Percentiles rank a stretch among this genome's conserved stretches.
These are phyloP conservation scores for Chaetoceros tenuissimus DNA, from an alignment of 108 stramenopile genomes.

Conservation along the genomic window DNA sequence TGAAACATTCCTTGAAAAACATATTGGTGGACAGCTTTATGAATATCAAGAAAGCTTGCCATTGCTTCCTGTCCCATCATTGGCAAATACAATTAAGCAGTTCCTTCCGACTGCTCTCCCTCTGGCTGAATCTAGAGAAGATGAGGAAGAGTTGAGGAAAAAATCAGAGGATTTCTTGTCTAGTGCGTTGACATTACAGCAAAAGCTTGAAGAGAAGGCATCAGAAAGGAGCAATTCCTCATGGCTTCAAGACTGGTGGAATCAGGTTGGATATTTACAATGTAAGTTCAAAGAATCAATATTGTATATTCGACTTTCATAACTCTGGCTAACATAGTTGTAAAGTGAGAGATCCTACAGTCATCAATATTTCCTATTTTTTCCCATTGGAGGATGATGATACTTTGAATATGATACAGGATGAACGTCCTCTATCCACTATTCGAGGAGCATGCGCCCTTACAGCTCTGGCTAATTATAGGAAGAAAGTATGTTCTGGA, in stretches of 20 bases:
- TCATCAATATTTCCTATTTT: slow-evolving; percentile 57
- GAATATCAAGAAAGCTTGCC: slow-evolving; percentile 36
- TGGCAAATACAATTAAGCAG: slow-evolving; percentile 38
- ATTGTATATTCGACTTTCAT: neutral
- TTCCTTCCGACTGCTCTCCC: slow-evolving; percentile 43
- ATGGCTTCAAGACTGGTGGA: slow-evolving; percentile 68
- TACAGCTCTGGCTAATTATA: slow-evolving; percentile 16
- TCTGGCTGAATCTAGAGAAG: slow-evolving; percentile 19
- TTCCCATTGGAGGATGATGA: slow-evolving; percentile 44
- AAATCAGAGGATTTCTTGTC: slow-evolving; percentile 28
- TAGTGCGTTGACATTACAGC: slow-evolving; percentile 31
- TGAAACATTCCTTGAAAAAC: slow-evolving; percentile 38
- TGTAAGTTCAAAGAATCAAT: neutral
- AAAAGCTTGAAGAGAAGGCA: slow-evolving; percentile 25
- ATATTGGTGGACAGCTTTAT: slow-evolving; percentile 41
- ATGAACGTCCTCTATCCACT: slow-evolving; percentile 4
- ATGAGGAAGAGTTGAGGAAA: slow-evolving; percentile 13
- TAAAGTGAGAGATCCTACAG: slow-evolving; percentile 53
- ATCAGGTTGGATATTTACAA: slow-evolving; percentile 10
- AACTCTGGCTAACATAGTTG: slow-evolving; percentile 30
- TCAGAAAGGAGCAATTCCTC: slow-evolving; percentile 26
- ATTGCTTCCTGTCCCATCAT: slow-evolving; percentile 45
- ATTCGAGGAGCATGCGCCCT: slow-evolving; percentile 29
- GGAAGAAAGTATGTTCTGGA: slow-evolving; percentile 20
- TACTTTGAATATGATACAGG: slow-evolving; percentile 4